These are phyloP conservation scores for Phytophthora aleatoria DNA, from an alignment of 352 stramenopile species.

Conservation along the genomic window DNA sequence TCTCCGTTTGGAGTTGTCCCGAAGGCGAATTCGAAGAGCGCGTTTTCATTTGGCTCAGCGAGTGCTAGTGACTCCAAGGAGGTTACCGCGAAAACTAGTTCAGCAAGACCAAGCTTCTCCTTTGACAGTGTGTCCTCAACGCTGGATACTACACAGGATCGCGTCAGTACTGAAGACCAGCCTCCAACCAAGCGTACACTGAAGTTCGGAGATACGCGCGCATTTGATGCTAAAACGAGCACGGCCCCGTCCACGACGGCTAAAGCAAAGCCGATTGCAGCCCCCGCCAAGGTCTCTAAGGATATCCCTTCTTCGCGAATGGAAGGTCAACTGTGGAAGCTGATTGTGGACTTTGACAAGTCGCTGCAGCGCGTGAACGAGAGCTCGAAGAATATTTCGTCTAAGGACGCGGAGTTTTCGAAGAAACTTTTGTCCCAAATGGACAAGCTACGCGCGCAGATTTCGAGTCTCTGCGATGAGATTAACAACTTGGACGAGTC, in stretches of 20 bases:
- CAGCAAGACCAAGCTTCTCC: slow-evolving; percentile 34
- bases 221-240: slow-evolving; percentile 16
- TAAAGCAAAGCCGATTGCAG: slow-evolving; percentile 9
- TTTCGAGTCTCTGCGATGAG: slow-evolving; percentile 49
- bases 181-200: slow-evolving; percentile 38
- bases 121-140: slow-evolving; percentile 30
- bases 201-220: slow-evolving; percentile 34
- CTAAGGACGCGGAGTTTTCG: slow-evolving; percentile 41
- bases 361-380: slow-evolving; percentile 57
- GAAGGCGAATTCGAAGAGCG: slow-evolving; percentile 24
- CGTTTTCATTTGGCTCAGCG: slow-evolving; percentile 30
- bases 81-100: slow-evolving; percentile 10
- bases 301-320: slow-evolving; percentile 44
- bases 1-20: slow-evolving; percentile 38
- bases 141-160: slow-evolving; percentile 12
- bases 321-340: slow-evolving; percentile 71
- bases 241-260: slow-evolving; percentile 9
- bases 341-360: slow-evolving; percentile 75
- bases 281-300: slow-evolving; percentile 10
- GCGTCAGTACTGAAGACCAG: slow-evolving; percentile 9
- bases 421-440: slow-evolving; percentile 36
- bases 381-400: slow-evolving; percentile 41
- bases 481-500: slow-evolving; percentile 63
- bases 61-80: slow-evolving; percentile 16
- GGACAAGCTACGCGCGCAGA: slow-evolving; percentile 39